phyloP scores from a whole-genome alignment of 345 rosid species.

The Salix udensis region DNA sequence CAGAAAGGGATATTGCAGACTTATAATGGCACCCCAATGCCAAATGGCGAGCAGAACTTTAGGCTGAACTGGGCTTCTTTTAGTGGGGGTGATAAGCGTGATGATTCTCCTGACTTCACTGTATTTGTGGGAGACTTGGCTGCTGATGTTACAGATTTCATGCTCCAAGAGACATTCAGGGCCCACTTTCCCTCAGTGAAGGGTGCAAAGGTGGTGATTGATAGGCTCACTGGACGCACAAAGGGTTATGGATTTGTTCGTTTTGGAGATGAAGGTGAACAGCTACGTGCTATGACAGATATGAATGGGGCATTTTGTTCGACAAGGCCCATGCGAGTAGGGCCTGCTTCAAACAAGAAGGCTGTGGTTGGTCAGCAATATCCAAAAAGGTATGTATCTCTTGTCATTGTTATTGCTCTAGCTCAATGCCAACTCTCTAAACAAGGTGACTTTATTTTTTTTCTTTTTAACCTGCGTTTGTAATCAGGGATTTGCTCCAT shows the following conservation, averaged over 20 bases:
- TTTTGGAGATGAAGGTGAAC: slow-evolving; percentile 79
- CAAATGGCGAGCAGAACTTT: slow-evolving; percentile 63
- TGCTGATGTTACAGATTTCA: slow-evolving; percentile 85
- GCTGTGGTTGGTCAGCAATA: slow-evolving; percentile 52
- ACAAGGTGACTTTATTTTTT: background rate
- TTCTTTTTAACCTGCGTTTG: background rate
- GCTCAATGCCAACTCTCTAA: background rate
- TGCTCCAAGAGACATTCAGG: slow-evolving; percentile 79
- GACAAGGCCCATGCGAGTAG: slow-evolving; percentile 86
- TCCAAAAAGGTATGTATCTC: slow-evolving; percentile 53
- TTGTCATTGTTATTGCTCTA: background rate
- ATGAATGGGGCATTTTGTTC: slow-evolving; percentile 92
- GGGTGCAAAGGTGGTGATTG: slow-evolving; percentile 91
- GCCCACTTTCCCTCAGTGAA: slow-evolving; percentile 62
- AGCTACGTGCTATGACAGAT: slow-evolving; percentile 78
- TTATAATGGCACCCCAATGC: slow-evolving; percentile 66
- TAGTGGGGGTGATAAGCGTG: slow-evolving; percentile 76
- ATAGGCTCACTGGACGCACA: slow-evolving; percentile 75
- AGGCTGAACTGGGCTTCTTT: slow-evolving; percentile 83
- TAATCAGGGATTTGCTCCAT: slow-evolving; percentile 6
- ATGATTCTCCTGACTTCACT: slow-evolving; percentile 67
- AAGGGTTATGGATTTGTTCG: slow-evolving; percentile 92
- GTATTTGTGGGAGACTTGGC: slow-evolving; percentile 94
- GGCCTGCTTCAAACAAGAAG: slow-evolving; percentile 76
- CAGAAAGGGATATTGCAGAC: slow-evolving; percentile 76